phyloP scores from a whole-genome alignment of 257 asterid genomes.

The Rehmannia glutinosa region DNA sequence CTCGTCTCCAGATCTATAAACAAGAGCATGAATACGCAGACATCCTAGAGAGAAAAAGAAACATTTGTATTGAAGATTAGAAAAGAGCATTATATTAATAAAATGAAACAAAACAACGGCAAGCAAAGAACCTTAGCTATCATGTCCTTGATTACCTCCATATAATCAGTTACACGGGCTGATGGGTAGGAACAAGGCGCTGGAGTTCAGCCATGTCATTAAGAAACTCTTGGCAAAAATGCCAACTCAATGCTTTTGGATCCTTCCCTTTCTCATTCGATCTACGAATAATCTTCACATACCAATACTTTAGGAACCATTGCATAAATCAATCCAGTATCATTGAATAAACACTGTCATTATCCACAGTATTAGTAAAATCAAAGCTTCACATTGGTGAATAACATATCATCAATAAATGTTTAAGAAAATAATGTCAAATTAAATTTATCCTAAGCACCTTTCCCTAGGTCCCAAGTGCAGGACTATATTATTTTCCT shows the following conservation, averaged over 20 bases:
- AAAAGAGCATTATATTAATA: neutral
- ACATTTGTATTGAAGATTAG: neutral
- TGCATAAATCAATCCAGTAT: neutral
- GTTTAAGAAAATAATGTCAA: neutral
- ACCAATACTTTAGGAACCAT: slow-evolving; percentile 7
- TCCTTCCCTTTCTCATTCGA: slow-evolving; percentile 64
- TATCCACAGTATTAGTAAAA: neutral
- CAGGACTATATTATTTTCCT: neutral
- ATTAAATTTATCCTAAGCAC: neutral
- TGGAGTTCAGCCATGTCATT: slow-evolving; percentile 82
- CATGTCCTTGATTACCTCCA: slow-evolving; percentile 73
- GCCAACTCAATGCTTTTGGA: slow-evolving; percentile 57
- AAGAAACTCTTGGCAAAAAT: slow-evolving; percentile 77
- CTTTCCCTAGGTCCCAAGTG: neutral
- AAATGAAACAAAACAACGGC: neutral
- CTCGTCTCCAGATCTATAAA: too few relatives aligned
- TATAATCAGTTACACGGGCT: slow-evolving; percentile 62
- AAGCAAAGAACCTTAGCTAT: slow-evolving; percentile 54
- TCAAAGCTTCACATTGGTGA: neutral
- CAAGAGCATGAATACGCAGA: too few relatives aligned
- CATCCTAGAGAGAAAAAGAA: too few relatives aligned
- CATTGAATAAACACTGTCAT: neutral
- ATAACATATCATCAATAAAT: neutral
- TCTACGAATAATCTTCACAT: slow-evolving; percentile 66
- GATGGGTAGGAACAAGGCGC: slow-evolving; percentile 75